Evolutionary conservation across 257 asterid genomes (phyloP), one percentile per base, ranked within the genome.

Genomic region (Pogostemon cablin): DNA sequence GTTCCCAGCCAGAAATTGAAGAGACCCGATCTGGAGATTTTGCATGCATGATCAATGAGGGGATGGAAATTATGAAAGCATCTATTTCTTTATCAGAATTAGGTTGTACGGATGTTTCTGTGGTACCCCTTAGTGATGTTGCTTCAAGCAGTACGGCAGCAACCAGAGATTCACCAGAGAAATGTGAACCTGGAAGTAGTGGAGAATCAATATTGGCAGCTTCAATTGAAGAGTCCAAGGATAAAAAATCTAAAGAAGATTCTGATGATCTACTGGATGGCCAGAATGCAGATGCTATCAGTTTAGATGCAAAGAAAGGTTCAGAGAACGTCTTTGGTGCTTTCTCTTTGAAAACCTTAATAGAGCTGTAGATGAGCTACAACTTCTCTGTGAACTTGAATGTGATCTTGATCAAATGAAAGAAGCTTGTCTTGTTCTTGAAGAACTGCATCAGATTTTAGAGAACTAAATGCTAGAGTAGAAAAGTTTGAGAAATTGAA

Each of bases 311-410:
- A 95, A 89, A 77, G 98, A 89, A 87, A 88, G 99, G 81, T 95
- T 95, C 74, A 81, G 99, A 83, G 96, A 95, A 72, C 96, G 98
- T 34, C 96, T 95, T 66, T 95, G 99, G 99, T 83, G 96, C 85
- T 95, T 91, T 86, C 99, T 95, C 49, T 95, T 95, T 82, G 99
- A 95, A 81, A 95, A 90, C 75, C 98, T 95, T 71, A 89, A 91
- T 81, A 86, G 98, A 83, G 91, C 99, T 59, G 83, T 95, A 46
- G 98, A 95, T 81, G 98, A 95, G 83, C 98, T 95, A 61, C 91
- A 95, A 81, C 93, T 95, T 77, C 95, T 95, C 65, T 95, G 99
- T 84, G 99, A 95, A 81, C 90, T 95, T 80, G 99, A 91, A 80
- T 91, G 99, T 75, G 99, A 91, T 78, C 77, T 86, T 77, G 99